A percentile compares a stretch with the other conserved stretches of the same genome.
phyloP scores from a whole-genome alignment of 2,329 filamentous ascomycete genomes.

The Fusarium palustre region DNA sequence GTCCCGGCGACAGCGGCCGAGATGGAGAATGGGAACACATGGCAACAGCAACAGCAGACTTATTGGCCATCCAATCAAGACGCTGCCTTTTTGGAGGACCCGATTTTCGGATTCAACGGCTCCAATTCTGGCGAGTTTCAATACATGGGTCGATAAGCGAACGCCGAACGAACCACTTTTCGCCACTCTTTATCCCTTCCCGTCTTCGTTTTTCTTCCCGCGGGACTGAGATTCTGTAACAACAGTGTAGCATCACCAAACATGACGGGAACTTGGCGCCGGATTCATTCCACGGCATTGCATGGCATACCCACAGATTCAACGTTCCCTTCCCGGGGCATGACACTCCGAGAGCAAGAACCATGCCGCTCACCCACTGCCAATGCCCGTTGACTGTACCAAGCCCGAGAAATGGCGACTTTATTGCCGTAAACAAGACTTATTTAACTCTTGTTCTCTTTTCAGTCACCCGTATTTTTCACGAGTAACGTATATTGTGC shows the following conservation, averaged over 20 bases:
- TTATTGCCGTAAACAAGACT: neutral
- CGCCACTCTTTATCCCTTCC: neutral
- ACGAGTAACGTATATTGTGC: neutral
- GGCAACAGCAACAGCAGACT: slow-evolving; percentile 15
- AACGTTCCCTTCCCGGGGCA: neutral
- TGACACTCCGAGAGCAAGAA: neutral
- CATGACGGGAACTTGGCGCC: neutral
- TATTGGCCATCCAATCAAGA: slow-evolving; percentile 28
- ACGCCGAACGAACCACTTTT: slow-evolving; percentile 4
- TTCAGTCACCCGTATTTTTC: neutral
- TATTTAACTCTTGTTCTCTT: slow-evolving; percentile 23
- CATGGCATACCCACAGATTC: slow-evolving; percentile 5
- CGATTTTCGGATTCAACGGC: slow-evolving; percentile 51
- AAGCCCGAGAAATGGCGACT: neutral
- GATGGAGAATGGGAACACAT: slow-evolving; percentile 12
- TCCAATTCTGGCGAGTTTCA: slow-evolving; percentile 47
- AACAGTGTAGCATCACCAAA: neutral
- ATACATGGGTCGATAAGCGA: slow-evolving; percentile 17
- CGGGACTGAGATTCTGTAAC: neutral
- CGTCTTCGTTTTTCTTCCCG: neutral
- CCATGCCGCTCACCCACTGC: neutral
- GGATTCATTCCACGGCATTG: neutral
- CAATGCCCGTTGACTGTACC: neutral
- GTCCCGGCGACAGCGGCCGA: neutral
- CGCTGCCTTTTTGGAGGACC: slow-evolving; percentile 43